These are phyloP conservation scores for Chaetomium sp. DNA, from an alignment of 2,329 filamentous ascomycete genomes.

Conservation along the genomic window DNA sequence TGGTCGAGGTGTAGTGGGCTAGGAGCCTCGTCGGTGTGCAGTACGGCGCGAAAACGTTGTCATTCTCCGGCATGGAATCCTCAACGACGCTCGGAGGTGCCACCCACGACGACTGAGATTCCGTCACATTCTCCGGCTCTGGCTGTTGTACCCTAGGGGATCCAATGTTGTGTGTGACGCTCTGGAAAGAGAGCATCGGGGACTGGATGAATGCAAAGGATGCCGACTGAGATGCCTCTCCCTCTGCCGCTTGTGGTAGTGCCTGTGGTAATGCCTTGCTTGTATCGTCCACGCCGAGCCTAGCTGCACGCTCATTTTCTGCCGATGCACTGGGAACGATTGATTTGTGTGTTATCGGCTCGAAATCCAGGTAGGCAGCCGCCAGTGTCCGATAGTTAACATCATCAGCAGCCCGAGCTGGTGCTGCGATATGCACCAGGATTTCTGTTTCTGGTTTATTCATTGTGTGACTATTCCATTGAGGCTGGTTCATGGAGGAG, in stretches of 20 bases:
- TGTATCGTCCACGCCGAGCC: not conserved
- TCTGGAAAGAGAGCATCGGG: slow-evolving; percentile 39
- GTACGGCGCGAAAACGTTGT: slow-evolving; percentile 39
- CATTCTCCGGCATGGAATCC: slow-evolving; percentile 55
- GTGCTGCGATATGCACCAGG: slow-evolving; percentile 58
- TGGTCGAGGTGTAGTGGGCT: slow-evolving; percentile 50
- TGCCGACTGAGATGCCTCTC: not conserved
- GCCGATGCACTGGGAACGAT: not conserved
- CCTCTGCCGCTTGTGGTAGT: no score
- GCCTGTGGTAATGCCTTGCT: not conserved
- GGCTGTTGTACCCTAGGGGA: slow-evolving; percentile 32
- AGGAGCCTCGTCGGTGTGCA: slow-evolving; percentile 55
- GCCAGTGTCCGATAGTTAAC: slow-evolving; percentile 53
- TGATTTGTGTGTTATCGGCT: slow-evolving; percentile 36
- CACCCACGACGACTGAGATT: slow-evolving; percentile 44
- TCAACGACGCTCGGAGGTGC: slow-evolving; percentile 54
- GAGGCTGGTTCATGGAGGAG: not conserved
- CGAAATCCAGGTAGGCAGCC: slow-evolving; percentile 54
- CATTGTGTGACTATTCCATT: slow-evolving; percentile 24
- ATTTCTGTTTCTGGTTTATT: slow-evolving; percentile 50
- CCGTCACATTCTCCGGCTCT: slow-evolving; percentile 11
- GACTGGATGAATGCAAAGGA: slow-evolving; percentile 28
- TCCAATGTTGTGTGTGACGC: slow-evolving; percentile 37
- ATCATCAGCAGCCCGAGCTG: slow-evolving; percentile 53
- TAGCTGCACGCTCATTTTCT: not conserved